A percentile compares a stretch with the other conserved stretches of the same genome.
Evolutionary conservation across 306 rosid species (phyloP).

Genomic region (Cicer chorassanicum): DNA sequence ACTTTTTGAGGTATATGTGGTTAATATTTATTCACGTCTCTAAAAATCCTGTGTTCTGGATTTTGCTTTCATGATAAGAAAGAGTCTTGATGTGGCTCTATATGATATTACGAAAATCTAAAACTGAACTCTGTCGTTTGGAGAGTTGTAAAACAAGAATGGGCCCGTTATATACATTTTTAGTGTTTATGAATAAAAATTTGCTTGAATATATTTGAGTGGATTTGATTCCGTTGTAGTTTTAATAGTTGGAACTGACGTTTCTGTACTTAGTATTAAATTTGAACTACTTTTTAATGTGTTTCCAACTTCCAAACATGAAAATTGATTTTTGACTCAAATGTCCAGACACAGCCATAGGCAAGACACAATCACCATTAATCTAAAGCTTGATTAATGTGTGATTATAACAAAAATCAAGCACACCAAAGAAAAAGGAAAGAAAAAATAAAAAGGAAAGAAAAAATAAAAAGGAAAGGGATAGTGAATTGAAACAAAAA

Average conservation of each 20-base stretch:
- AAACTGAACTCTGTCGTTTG: background rate
- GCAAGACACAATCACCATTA: background rate
- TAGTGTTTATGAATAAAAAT: background rate
- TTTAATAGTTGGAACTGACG: background rate
- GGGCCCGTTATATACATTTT: too few species aligned
- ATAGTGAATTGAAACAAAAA: background rate
- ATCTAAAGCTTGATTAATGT: background rate
- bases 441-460: background rate
- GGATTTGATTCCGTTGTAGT: background rate
- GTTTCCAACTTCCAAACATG: background rate
- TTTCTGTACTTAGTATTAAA: background rate
- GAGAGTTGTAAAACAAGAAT: background rate
- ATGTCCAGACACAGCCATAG: background rate
- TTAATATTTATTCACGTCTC: background rate
- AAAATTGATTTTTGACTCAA: constrained; percentile 12
- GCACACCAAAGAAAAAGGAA: background rate
- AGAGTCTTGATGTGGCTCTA: too few species aligned
- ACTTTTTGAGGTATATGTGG: background rate
- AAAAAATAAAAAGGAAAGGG: background rate
- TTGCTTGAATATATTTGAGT: constrained; percentile 15
- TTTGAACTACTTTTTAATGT: background rate
- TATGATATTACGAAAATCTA: too few species aligned
- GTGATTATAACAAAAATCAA: background rate
- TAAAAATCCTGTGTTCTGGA: background rate
- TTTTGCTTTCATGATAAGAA: background rate